Evolutionary conservation across 345 rosid species (phyloP).

Genomic region (Melaleuca alternifolia): DNA sequence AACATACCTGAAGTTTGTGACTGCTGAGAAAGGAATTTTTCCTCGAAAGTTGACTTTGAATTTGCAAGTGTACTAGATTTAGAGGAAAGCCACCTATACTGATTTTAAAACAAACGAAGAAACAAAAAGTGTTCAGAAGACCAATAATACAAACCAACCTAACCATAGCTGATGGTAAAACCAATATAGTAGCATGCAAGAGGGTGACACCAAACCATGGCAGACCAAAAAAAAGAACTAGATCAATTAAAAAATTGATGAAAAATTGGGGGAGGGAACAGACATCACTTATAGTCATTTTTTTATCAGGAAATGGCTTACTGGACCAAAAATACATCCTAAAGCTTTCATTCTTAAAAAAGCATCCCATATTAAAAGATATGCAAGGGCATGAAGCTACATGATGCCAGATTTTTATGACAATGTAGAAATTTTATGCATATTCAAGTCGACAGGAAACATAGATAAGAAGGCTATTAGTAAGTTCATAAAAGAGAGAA

Average conservation of each 20-base stretch:
- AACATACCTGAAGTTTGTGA: conserved; percentile 86
- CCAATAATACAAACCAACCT: not conserved
- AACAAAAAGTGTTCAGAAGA: not conserved
- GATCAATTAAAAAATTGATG: not conserved
- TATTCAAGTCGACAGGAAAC: not conserved
- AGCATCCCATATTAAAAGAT: not conserved
- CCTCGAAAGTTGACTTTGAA: conserved; percentile 80
- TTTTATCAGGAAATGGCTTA: not conserved
- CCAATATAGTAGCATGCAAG: not conserved
- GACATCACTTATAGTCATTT: not conserved
- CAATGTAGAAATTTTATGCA: not conserved
- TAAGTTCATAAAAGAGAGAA: not conserved
- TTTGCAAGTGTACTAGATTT: conserved; percentile 52
- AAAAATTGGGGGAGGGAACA: not conserved
- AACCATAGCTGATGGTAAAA: not conserved
- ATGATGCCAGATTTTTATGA: not conserved
- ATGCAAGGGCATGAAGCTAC: not conserved
- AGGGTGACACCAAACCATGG: not conserved
- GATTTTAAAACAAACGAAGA: conserved; percentile 25
- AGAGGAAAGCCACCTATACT: conserved; percentile 99
- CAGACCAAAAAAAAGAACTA: not conserved
- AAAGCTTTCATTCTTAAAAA: not conserved
- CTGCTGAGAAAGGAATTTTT: conserved; percentile 90
- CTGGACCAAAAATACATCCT: not conserved
- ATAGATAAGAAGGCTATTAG: not conserved